Evolutionary conservation across 306 rosid genomes (phyloP).

Genomic region (Biancaea sappan): DNA sequence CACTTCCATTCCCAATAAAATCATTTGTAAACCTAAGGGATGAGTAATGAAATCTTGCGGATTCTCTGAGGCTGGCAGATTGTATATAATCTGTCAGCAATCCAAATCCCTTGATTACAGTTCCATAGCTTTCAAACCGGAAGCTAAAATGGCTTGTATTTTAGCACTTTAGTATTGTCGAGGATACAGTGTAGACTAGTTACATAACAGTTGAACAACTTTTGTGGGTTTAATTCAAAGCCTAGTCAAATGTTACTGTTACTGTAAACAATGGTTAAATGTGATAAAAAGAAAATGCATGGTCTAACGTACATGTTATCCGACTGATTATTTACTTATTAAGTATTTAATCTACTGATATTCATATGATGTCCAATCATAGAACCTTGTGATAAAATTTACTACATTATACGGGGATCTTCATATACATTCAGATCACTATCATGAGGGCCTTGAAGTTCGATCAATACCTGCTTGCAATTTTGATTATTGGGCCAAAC

Average conservation of each 20-base stretch:
- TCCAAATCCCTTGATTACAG: slow-evolving; percentile 25
- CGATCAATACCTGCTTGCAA: background rate
- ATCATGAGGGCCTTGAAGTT: background rate
- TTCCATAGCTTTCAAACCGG: slow-evolving; percentile 2
- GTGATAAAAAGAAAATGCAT: slow-evolving; percentile 9
- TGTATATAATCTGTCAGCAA: slow-evolving; percentile 20
- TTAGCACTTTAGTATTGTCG: background rate
- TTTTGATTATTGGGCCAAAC: slow-evolving; percentile 21
- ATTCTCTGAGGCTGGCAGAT: slow-evolving; percentile 8
- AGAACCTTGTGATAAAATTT: background rate
- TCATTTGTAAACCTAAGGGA: background rate
- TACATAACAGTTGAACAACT: background rate
- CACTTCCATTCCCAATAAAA: slow-evolving; percentile 4
- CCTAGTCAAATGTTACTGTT: slow-evolving; percentile 1
- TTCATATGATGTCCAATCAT: background rate
- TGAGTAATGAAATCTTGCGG: background rate
- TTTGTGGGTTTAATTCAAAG: background rate
- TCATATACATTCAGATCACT: background rate
- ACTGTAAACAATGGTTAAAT: background rate
- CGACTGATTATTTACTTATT: background rate
- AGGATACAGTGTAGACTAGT: background rate
- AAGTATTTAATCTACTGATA: background rate
- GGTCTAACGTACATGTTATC: background rate
- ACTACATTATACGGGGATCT: background rate
- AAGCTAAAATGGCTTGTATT: slow-evolving; percentile 22